These are phyloP conservation scores for Talaromyces thailandensis DNA, from an alignment of 495 filamentous ascomycete species.

Conservation along the genomic window DNA sequence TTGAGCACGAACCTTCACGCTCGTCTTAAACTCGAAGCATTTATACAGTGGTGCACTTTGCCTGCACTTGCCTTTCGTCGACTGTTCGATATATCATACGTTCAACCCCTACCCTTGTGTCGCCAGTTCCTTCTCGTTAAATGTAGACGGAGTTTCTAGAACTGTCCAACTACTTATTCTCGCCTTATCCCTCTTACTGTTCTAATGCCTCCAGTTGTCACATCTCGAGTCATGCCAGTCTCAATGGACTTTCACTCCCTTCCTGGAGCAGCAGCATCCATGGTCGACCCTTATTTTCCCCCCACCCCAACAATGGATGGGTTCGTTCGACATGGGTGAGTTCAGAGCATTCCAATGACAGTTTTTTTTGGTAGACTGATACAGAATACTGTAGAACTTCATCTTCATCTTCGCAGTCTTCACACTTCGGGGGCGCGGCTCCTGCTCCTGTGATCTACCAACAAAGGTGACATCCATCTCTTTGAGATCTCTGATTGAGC, in stretches of 20 bases:
- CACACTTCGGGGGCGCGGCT: slow-evolving; percentile 24
- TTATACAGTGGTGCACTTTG: neutral
- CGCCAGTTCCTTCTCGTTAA: neutral
- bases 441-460: slow-evolving; percentile 29
- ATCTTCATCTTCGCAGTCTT: slow-evolving; percentile 23
- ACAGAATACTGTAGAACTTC: slow-evolving; percentile 3
- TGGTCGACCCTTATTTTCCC: slow-evolving; percentile 24
- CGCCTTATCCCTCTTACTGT: neutral
- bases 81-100: neutral
- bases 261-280: slow-evolving; percentile 21
- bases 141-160: neutral
- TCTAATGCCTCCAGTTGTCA: slow-evolving; percentile 28
- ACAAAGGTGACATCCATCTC: slow-evolving; percentile 28
- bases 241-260: slow-evolving; percentile 26
- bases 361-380: neutral
- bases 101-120: neutral
- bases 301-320: slow-evolving; percentile 27
- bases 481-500: slow-evolving; percentile 7
- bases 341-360: slow-evolving; percentile 9
- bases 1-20: neutral
- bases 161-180: neutral
- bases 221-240: slow-evolving; percentile 23
- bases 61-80: neutral
- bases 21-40: neutral
- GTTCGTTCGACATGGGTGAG: slow-evolving; percentile 36